A percentile compares a stretch with the other conserved stretches of the same genome.
Conservation (phyloP, 2,329 filamentous ascomycete genomes). For the Diplodia corticola region DNA sequence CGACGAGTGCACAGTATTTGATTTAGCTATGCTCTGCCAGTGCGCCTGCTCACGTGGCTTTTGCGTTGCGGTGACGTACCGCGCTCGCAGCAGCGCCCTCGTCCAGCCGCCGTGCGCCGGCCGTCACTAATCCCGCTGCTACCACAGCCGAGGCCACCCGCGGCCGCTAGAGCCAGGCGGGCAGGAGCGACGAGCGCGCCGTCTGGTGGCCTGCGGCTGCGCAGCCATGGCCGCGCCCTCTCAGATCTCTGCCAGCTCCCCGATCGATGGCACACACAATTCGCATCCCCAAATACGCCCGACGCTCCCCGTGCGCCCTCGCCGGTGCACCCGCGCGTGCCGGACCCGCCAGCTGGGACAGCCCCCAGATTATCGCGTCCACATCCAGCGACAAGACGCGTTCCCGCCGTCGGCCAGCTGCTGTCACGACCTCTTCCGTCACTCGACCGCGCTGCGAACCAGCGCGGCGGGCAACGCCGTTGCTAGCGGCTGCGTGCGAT, state of each 20-base stretch:
- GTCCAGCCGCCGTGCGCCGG: not conserved
- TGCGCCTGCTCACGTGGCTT: not conserved
- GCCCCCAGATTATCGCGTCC: not conserved
- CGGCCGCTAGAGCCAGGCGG: not conserved
- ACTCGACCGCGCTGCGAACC: not conserved
- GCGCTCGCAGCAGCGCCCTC: not conserved
- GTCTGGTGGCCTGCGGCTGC: not conserved
- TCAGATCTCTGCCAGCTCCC: not conserved
- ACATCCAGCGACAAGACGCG: not conserved
- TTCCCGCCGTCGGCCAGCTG: not conserved
- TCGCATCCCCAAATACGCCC: not conserved
- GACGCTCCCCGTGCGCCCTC: not conserved
- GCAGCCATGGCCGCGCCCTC: not conserved
- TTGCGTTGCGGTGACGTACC: not conserved
- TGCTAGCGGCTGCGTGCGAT: not conserved
- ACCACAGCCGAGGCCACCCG: not conserved
- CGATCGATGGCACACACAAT: not conserved
- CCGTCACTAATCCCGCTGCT: constrained; percentile 1
- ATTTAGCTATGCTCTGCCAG: not conserved
- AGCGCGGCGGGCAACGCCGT: not conserved
- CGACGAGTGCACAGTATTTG: not conserved
- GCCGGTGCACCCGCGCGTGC: not conserved
- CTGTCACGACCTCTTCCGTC: not conserved
- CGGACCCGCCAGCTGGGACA: not conserved
- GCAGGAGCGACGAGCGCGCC: not conserved